A percentile compares a stretch with the other conserved stretches of the same genome.
These are phyloP conservation scores for Berberis vulgaris DNA, from an alignment of 164 flowering plant genomes.

Conservation along the genomic window DNA sequence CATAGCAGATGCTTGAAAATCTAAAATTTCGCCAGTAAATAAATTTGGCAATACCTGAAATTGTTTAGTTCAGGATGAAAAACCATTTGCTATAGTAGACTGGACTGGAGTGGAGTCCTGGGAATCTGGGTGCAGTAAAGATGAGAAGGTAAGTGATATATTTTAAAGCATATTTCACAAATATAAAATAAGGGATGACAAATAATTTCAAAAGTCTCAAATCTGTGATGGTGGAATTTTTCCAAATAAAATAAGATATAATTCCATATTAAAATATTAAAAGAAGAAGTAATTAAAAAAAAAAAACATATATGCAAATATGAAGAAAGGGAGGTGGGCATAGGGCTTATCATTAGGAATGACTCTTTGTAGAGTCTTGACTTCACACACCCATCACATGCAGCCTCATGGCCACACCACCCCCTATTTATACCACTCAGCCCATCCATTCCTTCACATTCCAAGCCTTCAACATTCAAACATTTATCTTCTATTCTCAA, in stretches of 20 bases:
- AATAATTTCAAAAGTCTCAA: too few relatives aligned
- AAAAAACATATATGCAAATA: neutral
- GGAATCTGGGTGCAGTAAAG: too few relatives aligned
- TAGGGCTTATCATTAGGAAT: conserved; percentile 5
- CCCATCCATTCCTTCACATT: neutral
- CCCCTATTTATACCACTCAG: neutral
- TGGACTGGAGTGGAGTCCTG: too few relatives aligned
- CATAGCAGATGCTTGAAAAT: too few relatives aligned
- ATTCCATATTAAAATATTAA: neutral
- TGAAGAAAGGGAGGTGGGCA: neutral
- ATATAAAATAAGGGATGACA: too few relatives aligned
- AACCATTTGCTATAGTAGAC: too few relatives aligned
- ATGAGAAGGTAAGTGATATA: too few relatives aligned
- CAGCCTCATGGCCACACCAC: conserved; percentile 1
- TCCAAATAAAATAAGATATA: neutral
- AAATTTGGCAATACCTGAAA: too few relatives aligned
- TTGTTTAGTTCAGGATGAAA: too few relatives aligned
- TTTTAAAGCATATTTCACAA: too few relatives aligned
- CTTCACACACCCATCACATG: conserved; percentile 4
- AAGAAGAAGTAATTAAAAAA: neutral
- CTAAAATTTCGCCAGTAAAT: too few relatives aligned
- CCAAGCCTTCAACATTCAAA: neutral
- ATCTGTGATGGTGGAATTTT: too few relatives aligned
- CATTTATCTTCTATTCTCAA: neutral
- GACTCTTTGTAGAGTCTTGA: neutral